Evolutionary conservation across 805 yeast species (phyloP), one percentile per base, ranked within the genome.

Genomic region (Metschnikowia vanudenii): DNA sequence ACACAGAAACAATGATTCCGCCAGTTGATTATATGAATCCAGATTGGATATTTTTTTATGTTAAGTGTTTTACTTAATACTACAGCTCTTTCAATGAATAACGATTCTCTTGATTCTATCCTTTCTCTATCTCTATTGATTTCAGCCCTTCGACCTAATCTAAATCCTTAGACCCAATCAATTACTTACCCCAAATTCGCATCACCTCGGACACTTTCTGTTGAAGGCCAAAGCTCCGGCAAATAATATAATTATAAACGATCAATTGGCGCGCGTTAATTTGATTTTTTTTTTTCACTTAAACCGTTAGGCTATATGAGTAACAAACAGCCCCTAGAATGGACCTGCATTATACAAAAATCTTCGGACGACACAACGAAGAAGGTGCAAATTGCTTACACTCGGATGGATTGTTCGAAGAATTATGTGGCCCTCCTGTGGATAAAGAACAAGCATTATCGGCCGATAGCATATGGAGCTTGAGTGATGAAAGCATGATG

Each of bases 401-500:
- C 13, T 14, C 40, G 22, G 46, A 42, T 31, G 34, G 24, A 11
- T n/a, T 37, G 12, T 42, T 42, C 30, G 46, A 35, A 11, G 46
- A 37, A 12, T 12, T 28, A 19, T 36, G 46, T 30, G 40, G 19
- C 16, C 24, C 34, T 6, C 37, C 30, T 14, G 30, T 11, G 13
- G 37, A 36, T 11, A 26, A 16, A n/a, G 45, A 30, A 16, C 45
- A 42, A 30, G 32, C 30, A 4, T 19, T 37, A 14, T 36, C 46
- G 3, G 24, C 40, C 7, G 46, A 43, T 10, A 43, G 42, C n/a
- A 24, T 43, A 14, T 43, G 46, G 46, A 37, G 33, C 8, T 38
- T 43, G n/a, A 43, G 42, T 19, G 46, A 43, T 3, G 46, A 43
- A 7, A 38, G 38, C 22, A 34, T 38, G 20, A 18, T 43, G 39